These are phyloP conservation scores for Brasenia schreberi DNA, from an alignment of 164 flowering plant genomes.

Conservation along the genomic window DNA sequence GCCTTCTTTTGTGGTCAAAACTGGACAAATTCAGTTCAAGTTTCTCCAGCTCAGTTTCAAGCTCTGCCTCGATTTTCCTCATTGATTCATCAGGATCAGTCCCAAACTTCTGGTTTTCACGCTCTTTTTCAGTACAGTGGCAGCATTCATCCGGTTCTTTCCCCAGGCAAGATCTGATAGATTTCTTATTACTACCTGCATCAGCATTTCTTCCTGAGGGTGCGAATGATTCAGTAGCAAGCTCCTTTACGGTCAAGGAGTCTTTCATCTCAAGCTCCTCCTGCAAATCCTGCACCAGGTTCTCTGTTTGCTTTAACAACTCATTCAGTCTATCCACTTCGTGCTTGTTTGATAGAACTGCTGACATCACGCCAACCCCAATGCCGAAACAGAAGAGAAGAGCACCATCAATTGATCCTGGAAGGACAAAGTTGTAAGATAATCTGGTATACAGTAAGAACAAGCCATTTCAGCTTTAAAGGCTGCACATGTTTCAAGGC, in stretches of 20 bases:
- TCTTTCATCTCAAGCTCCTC: constrained; percentile 94
- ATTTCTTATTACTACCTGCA: constrained; percentile 3
- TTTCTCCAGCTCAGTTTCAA: constrained; percentile 88
- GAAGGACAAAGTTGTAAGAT: constrained; percentile 5
- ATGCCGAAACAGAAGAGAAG: constrained; percentile 47
- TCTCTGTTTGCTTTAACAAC: constrained; percentile 46
- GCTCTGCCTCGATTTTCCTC: constrained; percentile 85
- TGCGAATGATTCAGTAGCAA: constrained; percentile 32
- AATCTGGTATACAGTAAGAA: background rate
- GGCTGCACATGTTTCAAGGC: background rate
- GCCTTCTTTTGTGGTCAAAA: constrained; percentile 23
- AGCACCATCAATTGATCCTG: constrained; percentile 31
- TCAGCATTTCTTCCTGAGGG: constrained; percentile 19
- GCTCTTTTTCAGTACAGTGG: constrained; percentile 10
- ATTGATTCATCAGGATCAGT: constrained; percentile 24
- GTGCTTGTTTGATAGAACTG: constrained; percentile 23
- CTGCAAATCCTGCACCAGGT: constrained; percentile 74
- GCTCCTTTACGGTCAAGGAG: constrained; percentile 61
- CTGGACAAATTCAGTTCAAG: constrained; percentile 54
- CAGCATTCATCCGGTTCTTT: constrained; percentile 11
- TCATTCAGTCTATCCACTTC: constrained; percentile 54
- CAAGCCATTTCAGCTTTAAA: background rate
- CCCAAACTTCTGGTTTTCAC: constrained; percentile 9
- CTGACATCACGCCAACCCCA: constrained; percentile 43
- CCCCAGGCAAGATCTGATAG: constrained; percentile 5